Base-by-base conservation (phyloP, 1,284 basidiomycete genomes). In the Singerocomus rubriflavus region DNA sequence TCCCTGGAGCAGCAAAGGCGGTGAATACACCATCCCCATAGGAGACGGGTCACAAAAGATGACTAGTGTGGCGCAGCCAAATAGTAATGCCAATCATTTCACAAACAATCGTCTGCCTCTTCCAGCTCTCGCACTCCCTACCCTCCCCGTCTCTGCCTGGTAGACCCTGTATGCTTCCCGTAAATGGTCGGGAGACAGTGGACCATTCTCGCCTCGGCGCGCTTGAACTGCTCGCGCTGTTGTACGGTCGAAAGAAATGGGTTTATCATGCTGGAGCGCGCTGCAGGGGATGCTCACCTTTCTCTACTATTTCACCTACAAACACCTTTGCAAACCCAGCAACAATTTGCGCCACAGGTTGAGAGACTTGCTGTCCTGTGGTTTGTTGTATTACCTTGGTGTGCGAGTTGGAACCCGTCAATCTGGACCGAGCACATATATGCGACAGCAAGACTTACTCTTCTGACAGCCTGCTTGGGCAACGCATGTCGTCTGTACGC, bases 281-380 rank as follows among this genome's bases (percentile, higher is more conserved):
- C n/a, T n/a, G 21, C 9, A 46, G 30, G 45, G 17, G 42, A 3
- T 12, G 7, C 73, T 45, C 48, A 89, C 91, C 91, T 73, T 88
- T 87, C 67, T 95, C 92, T 17, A 94, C 81, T 6, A 95, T 90
- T 67, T 95, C 92, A 2, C 93, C 93, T 9, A 96, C 90, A 60
- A 96, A 96, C 2, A 95, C 91, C 65, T 96, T 96, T 16, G 81
- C 80, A 50, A 95, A 90, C 61, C 93, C 93, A 7, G 91, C 88
- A 0, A 94, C 85, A 32, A 94, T 84, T 61, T 93, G 91, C 1
- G 91, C 86, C 1, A 95, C 88, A 13, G 90, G 88, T 57, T 88
- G 84, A 4, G 89, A 91, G 5, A 91, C 89, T 57, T 91, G 88
- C 51, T 89, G 82, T n/a, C 86, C 86, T 0, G 87, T 74, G 0